Evolutionary conservation across 2,329 filamentous ascomycete genomes (phyloP).

Genomic region (Cladosporium sp.): DNA sequence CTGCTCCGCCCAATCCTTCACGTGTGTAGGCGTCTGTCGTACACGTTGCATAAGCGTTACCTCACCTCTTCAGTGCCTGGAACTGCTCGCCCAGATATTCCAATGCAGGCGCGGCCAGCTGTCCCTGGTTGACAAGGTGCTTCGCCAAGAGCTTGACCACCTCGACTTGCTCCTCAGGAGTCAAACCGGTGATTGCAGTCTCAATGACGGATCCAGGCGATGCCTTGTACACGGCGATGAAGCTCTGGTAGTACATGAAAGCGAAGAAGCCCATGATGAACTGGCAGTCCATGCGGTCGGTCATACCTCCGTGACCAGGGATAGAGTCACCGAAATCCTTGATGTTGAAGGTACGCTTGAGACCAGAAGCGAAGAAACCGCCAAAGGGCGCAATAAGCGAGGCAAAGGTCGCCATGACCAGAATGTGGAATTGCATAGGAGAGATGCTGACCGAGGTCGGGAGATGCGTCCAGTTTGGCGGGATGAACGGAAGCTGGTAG

Average conservation of each 20-base stretch:
- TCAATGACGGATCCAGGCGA: constrained; percentile 85
- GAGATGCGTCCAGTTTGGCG: constrained; percentile 62
- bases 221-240: constrained; percentile 84
- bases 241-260: constrained; percentile 95
- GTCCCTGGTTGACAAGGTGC: constrained; percentile 60
- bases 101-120: constrained; percentile 50
- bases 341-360: constrained; percentile 99
- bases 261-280: constrained; percentile 99
- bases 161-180: constrained; percentile 83
- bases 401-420: constrained; percentile 86
- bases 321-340: constrained; percentile 99
- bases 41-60: background rate
- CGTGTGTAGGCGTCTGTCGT: background rate
- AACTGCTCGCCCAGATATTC: constrained; percentile 31
- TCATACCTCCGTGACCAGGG: constrained; percentile 95
- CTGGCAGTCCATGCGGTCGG: constrained; percentile 98
- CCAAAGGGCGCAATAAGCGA: constrained; percentile 96
- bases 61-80: constrained; percentile 10
- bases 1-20: background rate
- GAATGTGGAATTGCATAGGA: constrained; percentile 90
- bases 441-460: constrained; percentile 69
- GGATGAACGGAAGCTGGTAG: constrained; percentile 59
- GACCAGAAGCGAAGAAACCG: constrained; percentile 93
- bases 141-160: constrained; percentile 59
- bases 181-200: constrained; percentile 82